Base-by-base conservation (phyloP, 352 stramenopile species). In the Phytopythium litorale region DNA sequence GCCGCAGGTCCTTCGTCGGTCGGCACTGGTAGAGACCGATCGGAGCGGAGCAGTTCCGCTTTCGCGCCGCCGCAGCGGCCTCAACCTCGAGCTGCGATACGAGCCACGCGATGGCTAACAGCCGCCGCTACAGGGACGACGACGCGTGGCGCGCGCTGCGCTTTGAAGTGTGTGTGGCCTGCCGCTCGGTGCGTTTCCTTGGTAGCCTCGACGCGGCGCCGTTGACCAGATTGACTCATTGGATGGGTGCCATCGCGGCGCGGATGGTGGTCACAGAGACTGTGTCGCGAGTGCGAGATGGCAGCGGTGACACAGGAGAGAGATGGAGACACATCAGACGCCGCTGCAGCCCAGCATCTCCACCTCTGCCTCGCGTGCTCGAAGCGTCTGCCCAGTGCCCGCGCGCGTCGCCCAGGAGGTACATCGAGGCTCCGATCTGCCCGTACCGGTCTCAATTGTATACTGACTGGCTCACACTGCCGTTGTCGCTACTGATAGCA, bases 241-340 rank as follows among this genome's bases (percentile, higher is more conserved):
- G 28, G n/a, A 5, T 25, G 9, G 9, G 15, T 38, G 50, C 1
- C 18, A 8, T 13, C 16, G 25, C n/a, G 50, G 7, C 30, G 7
- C 38, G 49, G 23, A 38, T 13, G 32, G 16, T 40, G 16, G 48
- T 2, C 8, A 0, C 3, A 58, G 53, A 21, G 53, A 35, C 13
- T 58, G 53, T 58, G 53, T n/a, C 35, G 25, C 21, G 38, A 58
- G n/a, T 58, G 53, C 53, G 53, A 58, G 16, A 16, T 54, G 48
- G 13, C 23, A 7, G 48, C 48, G 25, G 48, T 54, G 15, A 54
- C 48, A 13, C 48, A 54, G 28, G 28, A 28, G 48, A 28, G 48
- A 11, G 48, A 54, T 23, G 16, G 16, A 7, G 48, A 53, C 15
- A 12, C 23, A 3, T 12, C 42, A 7, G 42, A n/a, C 15, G n/a